phyloP scores from a whole-genome alignment of 179 eudicot genomes.

The Drosera spatulata region DNA sequence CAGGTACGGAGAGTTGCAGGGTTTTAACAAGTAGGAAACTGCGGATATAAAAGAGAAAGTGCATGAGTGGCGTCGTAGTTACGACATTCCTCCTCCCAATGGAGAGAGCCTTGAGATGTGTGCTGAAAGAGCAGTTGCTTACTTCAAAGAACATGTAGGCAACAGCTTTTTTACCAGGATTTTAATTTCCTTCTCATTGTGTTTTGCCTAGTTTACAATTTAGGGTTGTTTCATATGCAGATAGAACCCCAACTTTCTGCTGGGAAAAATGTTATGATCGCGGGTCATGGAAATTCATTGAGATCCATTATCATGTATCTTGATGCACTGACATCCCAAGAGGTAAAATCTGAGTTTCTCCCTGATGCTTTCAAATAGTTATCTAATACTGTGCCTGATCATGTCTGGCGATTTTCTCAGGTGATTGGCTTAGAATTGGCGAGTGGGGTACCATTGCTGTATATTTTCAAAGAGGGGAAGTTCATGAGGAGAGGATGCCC shows the following conservation, averaged over 20 bases:
- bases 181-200: no score
- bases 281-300: constrained; percentile 97
- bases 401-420: constrained; percentile 18
- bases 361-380: background rate
- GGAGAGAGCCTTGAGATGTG: constrained; percentile 99
- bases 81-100: constrained; percentile 93
- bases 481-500: constrained; percentile 94
- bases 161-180: background rate
- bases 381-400: constrained; percentile 3
- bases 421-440: constrained; percentile 93
- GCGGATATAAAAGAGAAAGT: constrained; percentile 89
- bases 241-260: constrained; percentile 76
- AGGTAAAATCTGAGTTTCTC: constrained; percentile 31
- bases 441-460: constrained; percentile 94
- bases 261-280: constrained; percentile 90
- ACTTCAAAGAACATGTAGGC: constrained; percentile 73
- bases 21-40: constrained; percentile 96
- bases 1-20: constrained; percentile 98
- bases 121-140: constrained; percentile 98
- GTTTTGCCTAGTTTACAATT: no score
- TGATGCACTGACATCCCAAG: constrained; percentile 82
- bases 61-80: constrained; percentile 98
- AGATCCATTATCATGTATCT: constrained; percentile 98
- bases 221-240: constrained; percentile 22
- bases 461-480: constrained; percentile 74